Evolutionary conservation across 2,329 filamentous ascomycete species (phyloP).

Genomic region (Samsoniella hepiali): DNA sequence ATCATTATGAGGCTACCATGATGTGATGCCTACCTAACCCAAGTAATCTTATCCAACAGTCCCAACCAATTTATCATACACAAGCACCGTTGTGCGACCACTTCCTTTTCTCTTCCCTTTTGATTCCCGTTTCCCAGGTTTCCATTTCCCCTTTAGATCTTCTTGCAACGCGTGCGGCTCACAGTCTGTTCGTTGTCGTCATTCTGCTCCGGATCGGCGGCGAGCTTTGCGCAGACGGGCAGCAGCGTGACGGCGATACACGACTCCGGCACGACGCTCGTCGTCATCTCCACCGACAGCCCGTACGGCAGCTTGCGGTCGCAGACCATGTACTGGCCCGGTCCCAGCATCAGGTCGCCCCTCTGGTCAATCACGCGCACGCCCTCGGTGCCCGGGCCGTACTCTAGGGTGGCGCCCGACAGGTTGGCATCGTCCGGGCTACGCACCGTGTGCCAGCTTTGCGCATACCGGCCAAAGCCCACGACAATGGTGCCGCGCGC

Average conservation of each 20-base stretch:
- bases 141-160: background rate
- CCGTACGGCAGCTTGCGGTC: constrained; percentile 7
- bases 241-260: constrained; percentile 9
- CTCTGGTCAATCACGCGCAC: background rate
- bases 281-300: constrained; percentile 9
- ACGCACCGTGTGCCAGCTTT: background rate
- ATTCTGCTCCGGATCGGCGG: background rate
- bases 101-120: background rate
- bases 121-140: background rate
- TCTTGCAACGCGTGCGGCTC: background rate
- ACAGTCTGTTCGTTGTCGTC: background rate
- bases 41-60: too few species aligned
- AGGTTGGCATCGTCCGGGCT: background rate
- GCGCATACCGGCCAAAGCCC: constrained; percentile 3
- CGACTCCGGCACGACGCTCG: background rate
- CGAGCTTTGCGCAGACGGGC: constrained; percentile 5
- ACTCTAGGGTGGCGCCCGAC: background rate
- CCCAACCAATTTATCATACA: background rate
- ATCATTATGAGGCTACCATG: too few species aligned
- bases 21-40: too few species aligned
- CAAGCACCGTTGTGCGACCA: background rate
- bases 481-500: background rate
- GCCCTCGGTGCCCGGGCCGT: constrained; percentile 12
- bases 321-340: constrained; percentile 13
- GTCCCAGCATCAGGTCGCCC: constrained; percentile 2